Evolutionary conservation across 495 filamentous ascomycete species (phyloP).

Genomic region (Penicillium daleae): DNA sequence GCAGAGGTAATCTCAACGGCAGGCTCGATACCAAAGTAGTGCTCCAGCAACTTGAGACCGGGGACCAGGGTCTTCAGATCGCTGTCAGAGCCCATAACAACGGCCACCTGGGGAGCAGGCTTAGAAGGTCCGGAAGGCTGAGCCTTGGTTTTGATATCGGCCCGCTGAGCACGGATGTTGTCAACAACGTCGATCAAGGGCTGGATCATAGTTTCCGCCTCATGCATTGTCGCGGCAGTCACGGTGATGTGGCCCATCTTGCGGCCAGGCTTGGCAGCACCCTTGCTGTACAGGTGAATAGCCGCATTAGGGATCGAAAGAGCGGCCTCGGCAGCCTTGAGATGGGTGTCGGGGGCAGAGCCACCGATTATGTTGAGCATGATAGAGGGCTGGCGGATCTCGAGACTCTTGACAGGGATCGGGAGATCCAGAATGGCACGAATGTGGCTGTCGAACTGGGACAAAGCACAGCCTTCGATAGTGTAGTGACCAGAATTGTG

Average conservation of each 20-base stretch:
- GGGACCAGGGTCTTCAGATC: constrained; percentile 80
- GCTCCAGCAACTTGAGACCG: constrained; percentile 73
- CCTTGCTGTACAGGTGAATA: constrained; percentile 93
- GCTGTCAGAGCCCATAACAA: constrained; percentile 96
- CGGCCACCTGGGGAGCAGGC: constrained; percentile 67
- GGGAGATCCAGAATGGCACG: constrained; percentile 82
- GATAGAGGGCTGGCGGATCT: constrained; percentile 70
- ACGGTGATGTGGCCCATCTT: constrained; percentile 97
- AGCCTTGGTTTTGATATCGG: constrained; percentile 48
- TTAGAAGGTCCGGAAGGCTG: constrained; percentile 35
- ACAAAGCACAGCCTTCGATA: constrained; percentile 88
- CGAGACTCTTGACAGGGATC: constrained; percentile 61
- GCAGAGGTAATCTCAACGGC: constrained; percentile 87
- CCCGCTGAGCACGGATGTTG: constrained; percentile 64
- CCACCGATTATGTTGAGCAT: constrained; percentile 98
- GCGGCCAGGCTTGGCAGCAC: constrained; percentile 75
- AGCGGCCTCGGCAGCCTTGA: constrained; percentile 65
- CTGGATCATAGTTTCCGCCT: constrained; percentile 71
- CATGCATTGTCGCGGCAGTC: constrained; percentile 65
- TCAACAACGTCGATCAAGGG: constrained; percentile 68
- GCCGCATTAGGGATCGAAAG: constrained; percentile 62
- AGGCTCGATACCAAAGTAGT: constrained; percentile 73
- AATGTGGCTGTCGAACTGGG: constrained; percentile 91
- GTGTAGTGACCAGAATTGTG: constrained; percentile 98
- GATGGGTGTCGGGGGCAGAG: constrained; percentile 67